Conservation (phyloP, 306 rosid species). For the Pyrus communis region DNA sequence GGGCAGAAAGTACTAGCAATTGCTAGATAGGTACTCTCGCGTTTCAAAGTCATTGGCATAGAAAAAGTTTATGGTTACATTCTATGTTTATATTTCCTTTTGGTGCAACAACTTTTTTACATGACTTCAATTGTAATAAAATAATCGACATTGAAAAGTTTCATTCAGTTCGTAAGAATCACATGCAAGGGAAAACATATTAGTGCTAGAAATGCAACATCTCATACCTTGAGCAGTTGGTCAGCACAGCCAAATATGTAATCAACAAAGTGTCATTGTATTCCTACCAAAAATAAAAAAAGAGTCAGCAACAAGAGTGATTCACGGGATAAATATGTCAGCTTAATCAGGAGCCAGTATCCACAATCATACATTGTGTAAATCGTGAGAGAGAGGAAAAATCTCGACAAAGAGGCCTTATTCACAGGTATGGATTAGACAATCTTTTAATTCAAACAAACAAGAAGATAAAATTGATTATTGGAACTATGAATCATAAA, state of each 20-base stretch:
- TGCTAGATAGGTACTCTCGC: too few species aligned
- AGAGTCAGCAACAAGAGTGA: not conserved
- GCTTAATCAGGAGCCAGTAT: not conserved
- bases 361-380: not conserved
- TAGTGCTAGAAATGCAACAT: conserved; percentile 27
- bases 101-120: not conserved
- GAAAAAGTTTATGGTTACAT: not conserved
- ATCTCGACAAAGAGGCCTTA: not conserved
- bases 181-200: not conserved
- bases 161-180: not conserved
- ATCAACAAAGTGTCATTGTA: conserved; percentile 84
- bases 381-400: not conserved
- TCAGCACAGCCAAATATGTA: conserved; percentile 85
- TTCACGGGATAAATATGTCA: not conserved
- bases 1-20: too few species aligned
- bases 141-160: not conserved
- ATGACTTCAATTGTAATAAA: not conserved
- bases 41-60: not conserved
- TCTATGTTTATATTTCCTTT: not conserved
- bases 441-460: not conserved
- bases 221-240: conserved; percentile 97
- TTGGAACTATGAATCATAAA: not conserved
- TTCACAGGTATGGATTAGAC: not conserved
- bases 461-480: not conserved
- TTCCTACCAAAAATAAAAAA: conserved; percentile 41